Evolutionary conservation across 495 filamentous ascomycete genomes (phyloP), one percentile per base, ranked within the genome.

Genomic region (Penicillium desertorum): DNA sequence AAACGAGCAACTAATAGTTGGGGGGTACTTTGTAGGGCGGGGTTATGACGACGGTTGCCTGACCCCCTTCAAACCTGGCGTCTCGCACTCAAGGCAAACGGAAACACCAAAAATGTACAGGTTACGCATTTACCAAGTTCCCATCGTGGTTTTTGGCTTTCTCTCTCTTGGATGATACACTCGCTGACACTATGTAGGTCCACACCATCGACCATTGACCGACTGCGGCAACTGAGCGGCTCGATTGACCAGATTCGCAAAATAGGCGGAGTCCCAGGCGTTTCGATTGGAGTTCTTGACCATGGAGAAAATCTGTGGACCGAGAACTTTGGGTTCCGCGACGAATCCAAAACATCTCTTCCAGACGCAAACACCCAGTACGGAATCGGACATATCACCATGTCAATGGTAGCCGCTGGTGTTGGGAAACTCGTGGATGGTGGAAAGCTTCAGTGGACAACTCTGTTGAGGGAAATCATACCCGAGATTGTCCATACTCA

Each of bases 401-500:
- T 32, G 27, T 37, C 47, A n/a, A 36, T 50, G 47, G 29, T 50
- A 14, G 27, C 47, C 23, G 47, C 47, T 19, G 47, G 47, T 22
- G 14, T 50, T 50, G 47, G 47, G 2, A 51, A 51, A 11, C 32
- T 51, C 6, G 48, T 51, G 17, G 48, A 51, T 0, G 30, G 17
- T n/a, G 34, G 34, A 37, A 51, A 51, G 7, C 14, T 51, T 25
- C 30, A 39, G 11, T 51, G 48, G 48, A 39, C 34, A 9, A 51
- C 48, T 5, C 20, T 22, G 3, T 20, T 51, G 48, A 20, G 19
- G 12, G n/a, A 37, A 10, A 32, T 51, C 19, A n/a, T 51, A 16
- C 48, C 48, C 3, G 30, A 25, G 32, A 23, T 51, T 10, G 20
- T 8, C 1, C 10, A 39, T 34, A 0, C 11, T n/a, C 20, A 29